Base-by-base conservation (phyloP, 2,329 filamentous ascomycete species). In the Penicillium sp. region DNA sequence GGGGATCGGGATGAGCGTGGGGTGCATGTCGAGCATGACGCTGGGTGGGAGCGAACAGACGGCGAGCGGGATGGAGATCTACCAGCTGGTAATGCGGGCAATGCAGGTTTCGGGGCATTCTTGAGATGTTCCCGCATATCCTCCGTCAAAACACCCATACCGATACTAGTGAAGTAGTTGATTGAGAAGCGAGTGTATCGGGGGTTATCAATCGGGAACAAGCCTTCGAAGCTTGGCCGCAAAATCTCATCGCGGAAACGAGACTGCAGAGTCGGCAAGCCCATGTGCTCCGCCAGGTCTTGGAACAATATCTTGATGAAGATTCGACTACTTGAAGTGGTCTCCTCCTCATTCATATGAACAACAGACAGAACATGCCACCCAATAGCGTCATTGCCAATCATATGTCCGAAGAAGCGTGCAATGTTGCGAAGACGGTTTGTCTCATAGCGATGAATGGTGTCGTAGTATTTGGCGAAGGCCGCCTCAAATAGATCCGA, bases 91-190 rank as follows among this genome's bases (percentile, higher is more conserved):
- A 90, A 79, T 1, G 91, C 86, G 6, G 90, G 90, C 24, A 90
- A 79, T 1, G 89, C 83, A 3, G 93, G 92, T 71, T 96, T 95
- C 13, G 93, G 93, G 75, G 96, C 86, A 70, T 92, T 96, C 73
- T 93, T 90, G 55, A 99, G 82, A 71, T 89, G 87, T 69, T 96
- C 91, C 74, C 95, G 88, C 91, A 97, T 96, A 64, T 92, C 90
- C 72, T 99, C 95, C 2, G 95, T 99, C 60, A 99, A 83, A 24
- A 86, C 86, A 71, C 95, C 95, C 90, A 99, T 96, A 57, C 93
- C 92, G 68, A 99, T 96, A 68, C 92, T 95, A 10, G 95, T 99
- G 75, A 99, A 98, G 82, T 97, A 99, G 77, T 99, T 99, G 86
- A 99, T 96, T 50, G 93, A 91, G 81, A 99, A 99, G 53, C 93